Base-by-base conservation (phyloP, 306 rosid genomes). In the Citrullus colocynthis region DNA sequence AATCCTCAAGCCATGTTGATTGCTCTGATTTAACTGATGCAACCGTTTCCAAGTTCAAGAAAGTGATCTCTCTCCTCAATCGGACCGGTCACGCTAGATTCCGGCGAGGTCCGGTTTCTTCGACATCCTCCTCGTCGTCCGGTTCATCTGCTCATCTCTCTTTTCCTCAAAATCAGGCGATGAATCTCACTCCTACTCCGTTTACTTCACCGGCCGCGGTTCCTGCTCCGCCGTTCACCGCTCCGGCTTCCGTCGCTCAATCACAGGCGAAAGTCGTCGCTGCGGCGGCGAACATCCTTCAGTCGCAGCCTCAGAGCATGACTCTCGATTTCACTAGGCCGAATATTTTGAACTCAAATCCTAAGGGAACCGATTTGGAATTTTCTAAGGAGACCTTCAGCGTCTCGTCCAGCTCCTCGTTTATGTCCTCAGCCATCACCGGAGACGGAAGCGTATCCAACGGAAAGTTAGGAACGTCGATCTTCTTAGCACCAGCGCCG, bases 41-140 rank as follows among this genome's bases (percentile, higher is more conserved):
- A 24, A 91, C 98, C 77, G 92, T 93, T 36, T 84, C 93, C 9
- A 88, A 89, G 80, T 91, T 93, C 83, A 85, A 83, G 36, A 91
- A 88, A 61, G 87, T 89, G 75, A 89, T 89, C 39, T 89, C 96
- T 24, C 79, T 91, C 3, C 82, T 91, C 48, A 87, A 88, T 80
- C 90, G 97, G 75, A 91, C 97, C 70, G 98, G 97, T 24, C 98
- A 86, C 67, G 98, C 98, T 80, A 88, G 98, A n/a, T 93, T 93
- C 90, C 81, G 98, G 12, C 95, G 98, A 21, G 98, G 91, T 6
- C 98, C 97, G 6, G 78, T 81, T 64, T 39, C 84, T 11, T 48
- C 80, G 15, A 45, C 82, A 15, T 78, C 85, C 3, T 58, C 88
- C 0, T 70, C 86, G 0, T 54, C 86, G 1, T 14, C 86, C 21